phyloP scores from a whole-genome alignment of 78 protist genomes.

The Reticulomyxa filosa region DNA sequence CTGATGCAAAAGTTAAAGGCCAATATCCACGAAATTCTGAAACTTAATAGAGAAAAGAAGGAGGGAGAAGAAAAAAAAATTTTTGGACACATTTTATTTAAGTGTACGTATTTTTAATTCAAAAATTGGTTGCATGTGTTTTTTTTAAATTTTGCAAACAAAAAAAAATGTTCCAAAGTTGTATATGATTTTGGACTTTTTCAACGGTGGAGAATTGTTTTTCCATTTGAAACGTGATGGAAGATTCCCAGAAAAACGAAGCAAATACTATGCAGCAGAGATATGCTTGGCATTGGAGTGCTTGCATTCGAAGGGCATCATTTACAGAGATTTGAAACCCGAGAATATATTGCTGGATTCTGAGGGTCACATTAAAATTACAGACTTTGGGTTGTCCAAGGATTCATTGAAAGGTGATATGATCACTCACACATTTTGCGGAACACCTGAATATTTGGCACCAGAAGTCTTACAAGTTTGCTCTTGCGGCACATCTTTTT shows the following conservation, averaged over 20 bases:
- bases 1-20: no score
- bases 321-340: neutral
- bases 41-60: no score
- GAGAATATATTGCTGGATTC: neutral
- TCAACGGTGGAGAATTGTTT: constrained; percentile 40
- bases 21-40: no score
- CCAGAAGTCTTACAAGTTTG: no score
- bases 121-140: no score
- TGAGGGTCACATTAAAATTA: constrained; percentile 63
- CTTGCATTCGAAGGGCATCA: neutral
- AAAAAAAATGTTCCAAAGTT: neutral
- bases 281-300: constrained; percentile 9
- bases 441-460: constrained; percentile 97
- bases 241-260: constrained; percentile 13
- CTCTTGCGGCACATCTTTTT: no score
- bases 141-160: no score
- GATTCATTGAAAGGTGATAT: constrained; percentile 12
- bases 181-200: constrained; percentile 7
- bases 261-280: neutral
- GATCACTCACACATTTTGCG: constrained; percentile 79
- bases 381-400: constrained; percentile 90
- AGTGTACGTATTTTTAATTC: no score
- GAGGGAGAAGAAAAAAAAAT: no score
- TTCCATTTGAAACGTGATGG: constrained; percentile 50
- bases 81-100: no score